Base-by-base conservation (phyloP, 2,329 filamentous ascomycete species). In the Ceratocystis papillata region DNA sequence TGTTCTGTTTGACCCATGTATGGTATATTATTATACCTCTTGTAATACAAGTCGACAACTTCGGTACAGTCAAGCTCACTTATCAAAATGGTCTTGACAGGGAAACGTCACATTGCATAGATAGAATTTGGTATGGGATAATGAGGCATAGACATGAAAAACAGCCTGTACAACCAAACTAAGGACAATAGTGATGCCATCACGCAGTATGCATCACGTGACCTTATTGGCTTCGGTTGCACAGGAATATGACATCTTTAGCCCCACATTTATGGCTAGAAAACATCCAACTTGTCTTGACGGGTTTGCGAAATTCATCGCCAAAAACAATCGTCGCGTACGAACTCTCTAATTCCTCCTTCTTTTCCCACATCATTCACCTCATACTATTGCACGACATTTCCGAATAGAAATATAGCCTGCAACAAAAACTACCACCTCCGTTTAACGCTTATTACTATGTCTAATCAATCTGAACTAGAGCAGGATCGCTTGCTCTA, bases 401-500 rank as follows among this genome's bases (percentile, higher is more conserved):
- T 12, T 3, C 8, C 28, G 1, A 44, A 28, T 22, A 8, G 1
- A 15, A 45, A 44, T 22, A 53, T 20, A 20, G 41, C 20, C 46
- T 20, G 25, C 22, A 28, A 53, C 25, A 25, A 10, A 22, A 7
- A 28, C 15, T 2, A 17, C n/a, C 3, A 1, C n/a, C 5, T 6
- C 8, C 17, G 1, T n/a, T n/a, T 17, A 7, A 30, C 50, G 25
- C 4, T 17, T 20, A 37, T 37, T 10, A 37, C n/a, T 20, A 68
- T 68, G 67, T 68, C 67, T 12, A 64, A 30, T 28, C 46, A 71
- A 69, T 69, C 68, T 67, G 28, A 75, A 69, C 75, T 83, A 66
- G 78, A 83, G 70, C 77, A 78, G 48, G 82, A 84, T 70, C 79
- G 78, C 71, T 77, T 77, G 71, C 77, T 79, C 69, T 84, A 81